Conservation (phyloP, 2,329 filamentous ascomycete genomes). For the Ophiostoma angusticollis region DNA sequence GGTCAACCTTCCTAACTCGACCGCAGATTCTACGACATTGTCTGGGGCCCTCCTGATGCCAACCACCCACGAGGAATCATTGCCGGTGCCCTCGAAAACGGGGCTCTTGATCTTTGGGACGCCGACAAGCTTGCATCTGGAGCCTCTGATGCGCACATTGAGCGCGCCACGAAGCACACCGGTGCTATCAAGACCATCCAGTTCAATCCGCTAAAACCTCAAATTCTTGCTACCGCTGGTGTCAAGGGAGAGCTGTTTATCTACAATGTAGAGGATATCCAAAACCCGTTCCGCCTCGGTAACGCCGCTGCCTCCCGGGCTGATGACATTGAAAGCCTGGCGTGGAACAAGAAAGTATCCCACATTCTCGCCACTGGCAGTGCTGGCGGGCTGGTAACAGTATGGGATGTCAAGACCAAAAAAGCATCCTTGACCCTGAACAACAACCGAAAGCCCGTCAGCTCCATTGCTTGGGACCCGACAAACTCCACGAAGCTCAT, state of each 20-base stretch:
- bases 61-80: constrained; percentile 78
- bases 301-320: constrained; percentile 68
- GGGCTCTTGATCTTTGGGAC: constrained; percentile 87
- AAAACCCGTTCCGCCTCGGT: constrained; percentile 78
- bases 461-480: constrained; percentile 93
- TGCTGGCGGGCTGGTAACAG: constrained; percentile 86
- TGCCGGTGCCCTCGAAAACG: constrained; percentile 89
- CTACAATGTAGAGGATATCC: constrained; percentile 83
- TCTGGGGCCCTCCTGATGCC: constrained; percentile 75
- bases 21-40: constrained; percentile 85
- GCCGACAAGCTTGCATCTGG: constrained; percentile 54
- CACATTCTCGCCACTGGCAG: constrained; percentile 94
- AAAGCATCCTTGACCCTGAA: constrained; percentile 94
- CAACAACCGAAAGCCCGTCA: constrained; percentile 87
- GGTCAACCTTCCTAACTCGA: constrained; percentile 17
- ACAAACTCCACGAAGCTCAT: constrained; percentile 88
- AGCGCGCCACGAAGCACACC: constrained; percentile 77
- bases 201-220: constrained; percentile 87
- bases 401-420: constrained; percentile 97
- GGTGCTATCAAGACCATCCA: constrained; percentile 89
- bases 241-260: constrained; percentile 94
- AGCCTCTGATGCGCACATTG: constrained; percentile 62
- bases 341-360: constrained; percentile 97
- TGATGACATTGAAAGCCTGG: constrained; percentile 89
- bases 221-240: constrained; percentile 84